Percentiles rank a stretch among this genome's conserved stretches.
Conservation (phyloP, 768 basidiomycete species). For the Naganishia onofrii region DNA sequence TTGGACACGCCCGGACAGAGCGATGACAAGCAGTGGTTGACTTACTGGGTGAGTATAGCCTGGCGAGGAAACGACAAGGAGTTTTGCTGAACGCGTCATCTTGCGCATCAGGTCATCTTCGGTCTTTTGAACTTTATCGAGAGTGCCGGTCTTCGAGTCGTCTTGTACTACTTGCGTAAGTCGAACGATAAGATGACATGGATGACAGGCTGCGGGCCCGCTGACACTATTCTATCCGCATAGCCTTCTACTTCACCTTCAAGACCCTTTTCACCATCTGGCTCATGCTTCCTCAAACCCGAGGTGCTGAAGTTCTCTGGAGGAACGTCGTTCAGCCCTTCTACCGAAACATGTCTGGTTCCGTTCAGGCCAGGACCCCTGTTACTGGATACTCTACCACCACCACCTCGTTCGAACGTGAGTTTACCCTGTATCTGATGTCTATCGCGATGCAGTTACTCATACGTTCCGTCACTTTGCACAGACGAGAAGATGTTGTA, state of each 20-base stretch:
- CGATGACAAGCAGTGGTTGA: slow-evolving; percentile 93
- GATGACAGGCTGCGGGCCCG: neutral
- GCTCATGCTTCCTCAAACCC: slow-evolving; percentile 52
- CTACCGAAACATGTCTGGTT: slow-evolving; percentile 53
- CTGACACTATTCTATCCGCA: slow-evolving; percentile 2
- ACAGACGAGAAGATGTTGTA: slow-evolving; percentile 51
- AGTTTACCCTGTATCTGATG: slow-evolving; percentile 28
- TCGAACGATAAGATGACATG: neutral
- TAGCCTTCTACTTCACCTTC: slow-evolving; percentile 91
- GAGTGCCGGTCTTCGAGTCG: slow-evolving; percentile 72
- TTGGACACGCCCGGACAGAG: slow-evolving; percentile 74
- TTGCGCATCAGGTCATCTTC: slow-evolving; percentile 63
- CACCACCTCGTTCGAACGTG: slow-evolving; percentile 50
- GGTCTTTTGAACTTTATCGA: slow-evolving; percentile 89
- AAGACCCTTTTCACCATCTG: slow-evolving; percentile 88
- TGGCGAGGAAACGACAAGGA: neutral
- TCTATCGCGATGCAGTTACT: neutral
- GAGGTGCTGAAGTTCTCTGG: slow-evolving; percentile 80
- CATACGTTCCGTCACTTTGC: neutral
- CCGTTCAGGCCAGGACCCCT: slow-evolving; percentile 45
- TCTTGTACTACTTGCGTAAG: slow-evolving; percentile 67
- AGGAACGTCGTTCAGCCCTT: slow-evolving; percentile 72
- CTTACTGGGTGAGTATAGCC: slow-evolving; percentile 69
- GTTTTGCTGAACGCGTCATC: neutral
- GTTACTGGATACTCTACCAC: slow-evolving; percentile 51